phyloP scores from a whole-genome alignment of 2,329 filamentous ascomycete genomes.

The Capronia coronata region DNA sequence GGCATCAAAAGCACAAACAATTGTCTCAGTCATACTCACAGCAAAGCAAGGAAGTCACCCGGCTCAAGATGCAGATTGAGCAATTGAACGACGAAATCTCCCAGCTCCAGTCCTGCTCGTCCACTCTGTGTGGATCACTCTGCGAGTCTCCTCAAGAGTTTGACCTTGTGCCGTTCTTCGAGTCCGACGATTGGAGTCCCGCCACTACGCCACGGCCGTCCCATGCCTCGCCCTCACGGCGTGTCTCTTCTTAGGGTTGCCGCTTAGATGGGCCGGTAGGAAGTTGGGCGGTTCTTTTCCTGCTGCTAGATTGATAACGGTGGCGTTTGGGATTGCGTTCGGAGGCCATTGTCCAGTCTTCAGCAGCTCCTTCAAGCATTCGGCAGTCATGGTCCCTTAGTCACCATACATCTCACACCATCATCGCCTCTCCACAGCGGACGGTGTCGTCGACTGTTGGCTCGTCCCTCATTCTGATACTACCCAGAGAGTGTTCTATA shows the following conservation, averaged over 20 bases:
- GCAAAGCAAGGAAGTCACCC: slow-evolving; percentile 21
- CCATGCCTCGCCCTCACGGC: slow-evolving; percentile 6
- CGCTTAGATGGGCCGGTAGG: no score
- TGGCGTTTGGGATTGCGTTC: no score
- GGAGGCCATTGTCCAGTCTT: no score
- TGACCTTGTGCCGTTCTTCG: slow-evolving; percentile 25
- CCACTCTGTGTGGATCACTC: slow-evolving; percentile 18
- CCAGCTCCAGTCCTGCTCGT: slow-evolving; percentile 18
- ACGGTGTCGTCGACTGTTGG: no score
- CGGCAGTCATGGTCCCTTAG: no score
- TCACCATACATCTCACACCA: no score
- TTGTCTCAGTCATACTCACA: slow-evolving; percentile 22
- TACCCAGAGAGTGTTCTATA: no score
- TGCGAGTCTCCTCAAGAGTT: slow-evolving; percentile 24
- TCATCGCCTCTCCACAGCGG: no score
- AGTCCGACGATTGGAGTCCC: slow-evolving; percentile 10
- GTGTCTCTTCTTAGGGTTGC: slow-evolving; percentile 2
- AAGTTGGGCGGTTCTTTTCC: no score
- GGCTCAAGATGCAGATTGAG: slow-evolving; percentile 25
- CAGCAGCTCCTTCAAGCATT: no score
- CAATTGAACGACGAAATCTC: slow-evolving; percentile 23
- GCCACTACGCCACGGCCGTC: slow-evolving; percentile 15
- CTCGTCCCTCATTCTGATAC: no score
- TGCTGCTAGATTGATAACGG: no score
- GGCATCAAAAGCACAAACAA: slow-evolving; percentile 25